Evolutionary conservation across 495 filamentous ascomycete genomes (phyloP), one percentile per base, ranked within the genome.

Genomic region (Trypethelium eluteriae): DNA sequence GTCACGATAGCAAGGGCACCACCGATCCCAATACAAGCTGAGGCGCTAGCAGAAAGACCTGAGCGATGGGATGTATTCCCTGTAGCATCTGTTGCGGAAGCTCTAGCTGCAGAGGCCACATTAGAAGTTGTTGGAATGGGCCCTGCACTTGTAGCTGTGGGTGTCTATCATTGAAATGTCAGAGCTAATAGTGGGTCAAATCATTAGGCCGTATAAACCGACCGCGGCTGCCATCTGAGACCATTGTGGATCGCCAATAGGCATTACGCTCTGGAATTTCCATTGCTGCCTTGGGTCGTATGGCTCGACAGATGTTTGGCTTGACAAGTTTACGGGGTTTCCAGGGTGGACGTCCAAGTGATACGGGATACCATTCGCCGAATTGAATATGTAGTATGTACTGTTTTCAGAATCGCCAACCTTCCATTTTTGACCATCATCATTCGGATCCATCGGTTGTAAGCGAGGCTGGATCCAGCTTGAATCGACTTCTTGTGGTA

Each of bases 221-320:
- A 34, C n/a, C 53, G 32, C 53, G 7, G 32, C 53, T 59, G 7
- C 25, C 3, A 36, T 36, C 36, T 59, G 53, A 34, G 53, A 59
- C 53, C 53, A 59, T 59, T 59, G 53, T 14, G 53, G 1, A 4
- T 59, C 53, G 2, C 36, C 53, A 36, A 59, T 59, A 36, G 53
- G 53, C 53, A 59, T 59, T 35, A 59, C 2, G 53, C 53, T 59
- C 32, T 59, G 53, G 53, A 59, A 59, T 2, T 59, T 4, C 53
- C 53, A 59, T 6, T 59, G 53, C 32, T 59, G 53, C 14, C 53
- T 34, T 5, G 53, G 53, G 14, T 59, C 53, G 53, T 59, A 59
- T 36, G 53, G 53, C 32, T 35, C 53, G 14, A 4, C 53, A 59
- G 25, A 35, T 14, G 53, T 59, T 59, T 59, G 53, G 53, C 53